Evolutionary conservation across 1,139 yeast genomes (phyloP).

Genomic region (Pichia sp.): DNA sequence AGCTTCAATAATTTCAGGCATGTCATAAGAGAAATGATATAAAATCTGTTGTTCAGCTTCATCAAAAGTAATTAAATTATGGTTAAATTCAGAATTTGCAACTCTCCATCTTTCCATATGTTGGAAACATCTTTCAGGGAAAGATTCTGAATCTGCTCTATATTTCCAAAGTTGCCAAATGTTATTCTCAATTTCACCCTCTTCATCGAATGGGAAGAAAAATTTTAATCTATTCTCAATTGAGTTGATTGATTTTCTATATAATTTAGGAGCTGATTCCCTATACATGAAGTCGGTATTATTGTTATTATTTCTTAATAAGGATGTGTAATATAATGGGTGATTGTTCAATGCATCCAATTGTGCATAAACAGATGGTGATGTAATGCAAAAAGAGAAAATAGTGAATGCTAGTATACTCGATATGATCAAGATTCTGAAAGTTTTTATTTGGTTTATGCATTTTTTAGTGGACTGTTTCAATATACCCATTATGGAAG

Average conservation of each 20-base stretch:
- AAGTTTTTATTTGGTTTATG: conserved; percentile 1
- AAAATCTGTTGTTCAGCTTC: conserved; percentile 51
- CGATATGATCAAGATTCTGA: conserved; percentile 4
- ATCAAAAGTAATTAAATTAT: conserved; percentile 54
- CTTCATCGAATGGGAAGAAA: conserved; percentile 63
- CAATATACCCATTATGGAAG: not conserved
- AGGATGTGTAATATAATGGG: conserved; percentile 2
- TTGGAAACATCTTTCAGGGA: conserved; percentile 44
- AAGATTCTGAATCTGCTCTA: conserved; percentile 46
- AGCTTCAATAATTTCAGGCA: conserved; percentile 58
- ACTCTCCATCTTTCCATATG: conserved; percentile 47
- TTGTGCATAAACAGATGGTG: conserved; percentile 3
- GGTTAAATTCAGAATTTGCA: conserved; percentile 55
- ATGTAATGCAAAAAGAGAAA: conserved; percentile 2
- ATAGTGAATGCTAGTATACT: conserved; percentile 1
- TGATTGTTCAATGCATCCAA: conserved; percentile 6
- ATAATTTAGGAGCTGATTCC: conserved; percentile 20
- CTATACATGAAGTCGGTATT: conserved; percentile 4
- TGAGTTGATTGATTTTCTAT: conserved; percentile 20
- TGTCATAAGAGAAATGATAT: conserved; percentile 42
- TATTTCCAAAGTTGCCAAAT: conserved; percentile 97
- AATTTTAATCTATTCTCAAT: conserved; percentile 40
- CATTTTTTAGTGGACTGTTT: not conserved
- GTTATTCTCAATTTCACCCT: conserved; percentile 50
- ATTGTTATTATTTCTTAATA: conserved; percentile 2